A percentile compares a stretch with the other conserved stretches of the same genome.
phyloP scores from a whole-genome alignment of 2,329 filamentous ascomycete genomes.

The Aspergillus sp. region DNA sequence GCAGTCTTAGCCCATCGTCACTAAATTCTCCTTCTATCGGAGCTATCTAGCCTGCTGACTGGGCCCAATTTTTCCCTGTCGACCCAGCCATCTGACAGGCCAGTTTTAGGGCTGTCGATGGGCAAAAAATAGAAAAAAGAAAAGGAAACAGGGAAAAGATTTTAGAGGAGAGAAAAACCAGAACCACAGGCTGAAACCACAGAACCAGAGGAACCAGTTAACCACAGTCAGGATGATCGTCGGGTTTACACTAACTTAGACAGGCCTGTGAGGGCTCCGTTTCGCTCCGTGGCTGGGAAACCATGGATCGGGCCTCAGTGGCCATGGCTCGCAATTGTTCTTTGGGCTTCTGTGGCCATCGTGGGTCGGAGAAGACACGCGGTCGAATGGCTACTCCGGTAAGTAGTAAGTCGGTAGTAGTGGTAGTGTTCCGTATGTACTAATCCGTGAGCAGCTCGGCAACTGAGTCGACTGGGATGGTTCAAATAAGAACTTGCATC shows the following conservation, averaged over 20 bases:
- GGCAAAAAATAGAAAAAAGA: not conserved
- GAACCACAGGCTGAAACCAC: not conserved
- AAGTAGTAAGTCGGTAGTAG: no score
- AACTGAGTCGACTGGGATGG: not conserved
- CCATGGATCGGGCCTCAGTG: slow-evolving; percentile 3
- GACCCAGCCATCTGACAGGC: slow-evolving; percentile 6
- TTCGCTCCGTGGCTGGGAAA: not conserved
- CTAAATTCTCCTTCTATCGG: not conserved
- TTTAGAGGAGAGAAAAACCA: slow-evolving; percentile 4
- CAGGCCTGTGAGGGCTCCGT: not conserved
- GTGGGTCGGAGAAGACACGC: slow-evolving; percentile 9
- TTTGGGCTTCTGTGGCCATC: slow-evolving; percentile 7
- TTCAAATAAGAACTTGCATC: not conserved
- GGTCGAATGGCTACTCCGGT: slow-evolving; percentile 6
- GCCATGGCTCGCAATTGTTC: slow-evolving; percentile 6
- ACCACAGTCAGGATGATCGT: not conserved
- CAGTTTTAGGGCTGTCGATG: slow-evolving; percentile 1
- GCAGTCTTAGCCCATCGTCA: not conserved
- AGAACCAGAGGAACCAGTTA: not conserved
- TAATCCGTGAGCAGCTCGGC: not conserved
- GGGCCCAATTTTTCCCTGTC: not conserved
- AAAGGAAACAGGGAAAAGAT: slow-evolving; percentile 5
- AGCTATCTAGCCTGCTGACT: not conserved
- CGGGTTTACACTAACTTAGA: not conserved
- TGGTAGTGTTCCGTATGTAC: no score